Percentiles rank a stretch among this genome's conserved stretches.
These are phyloP conservation scores for Magnusiomyces ingens DNA, from an alignment of 1,139 yeast genomes.

Conservation along the genomic window DNA sequence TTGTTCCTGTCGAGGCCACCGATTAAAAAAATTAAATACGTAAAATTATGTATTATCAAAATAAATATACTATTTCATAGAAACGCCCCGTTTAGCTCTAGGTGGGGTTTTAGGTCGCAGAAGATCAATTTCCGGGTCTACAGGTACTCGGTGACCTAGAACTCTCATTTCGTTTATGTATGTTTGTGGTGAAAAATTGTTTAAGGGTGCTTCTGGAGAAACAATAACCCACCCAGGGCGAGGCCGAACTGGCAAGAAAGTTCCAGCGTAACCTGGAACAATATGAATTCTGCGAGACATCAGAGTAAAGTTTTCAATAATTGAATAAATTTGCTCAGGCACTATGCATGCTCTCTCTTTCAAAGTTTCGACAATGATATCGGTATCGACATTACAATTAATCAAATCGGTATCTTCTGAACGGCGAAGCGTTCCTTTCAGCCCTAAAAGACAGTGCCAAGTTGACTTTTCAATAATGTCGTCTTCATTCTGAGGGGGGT, in stretches of 20 bases:
- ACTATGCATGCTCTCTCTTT: constrained; percentile 38
- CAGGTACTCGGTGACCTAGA: constrained; percentile 52
- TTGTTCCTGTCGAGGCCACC: not conserved
- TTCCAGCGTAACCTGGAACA: constrained; percentile 58
- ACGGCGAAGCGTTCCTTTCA: constrained; percentile 87
- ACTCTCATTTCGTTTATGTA: constrained; percentile 40
- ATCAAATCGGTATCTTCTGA: constrained; percentile 77
- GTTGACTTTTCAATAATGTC: constrained; percentile 26
- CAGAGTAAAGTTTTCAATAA: constrained; percentile 86
- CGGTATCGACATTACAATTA: constrained; percentile 90
- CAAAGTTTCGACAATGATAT: constrained; percentile 55
- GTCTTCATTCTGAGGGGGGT: constrained; percentile 23
- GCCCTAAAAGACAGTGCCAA: constrained; percentile 98
- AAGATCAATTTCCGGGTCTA: constrained; percentile 63
- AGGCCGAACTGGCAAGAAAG: constrained; percentile 47
- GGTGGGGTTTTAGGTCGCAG: constrained; percentile 80
- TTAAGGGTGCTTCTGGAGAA: constrained; percentile 73
- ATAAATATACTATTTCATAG: not conserved
- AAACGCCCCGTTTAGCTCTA: constrained; percentile 11
- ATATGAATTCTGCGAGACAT: constrained; percentile 79
- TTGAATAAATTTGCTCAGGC: constrained; percentile 69
- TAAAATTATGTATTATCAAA: not conserved
- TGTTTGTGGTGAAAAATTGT: constrained; percentile 53
- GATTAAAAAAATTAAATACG: not conserved
- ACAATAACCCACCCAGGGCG: constrained; percentile 89